Evolutionary conservation across 192 early-diverging fungal species (phyloP).

Genomic region (Backusella sp.): DNA sequence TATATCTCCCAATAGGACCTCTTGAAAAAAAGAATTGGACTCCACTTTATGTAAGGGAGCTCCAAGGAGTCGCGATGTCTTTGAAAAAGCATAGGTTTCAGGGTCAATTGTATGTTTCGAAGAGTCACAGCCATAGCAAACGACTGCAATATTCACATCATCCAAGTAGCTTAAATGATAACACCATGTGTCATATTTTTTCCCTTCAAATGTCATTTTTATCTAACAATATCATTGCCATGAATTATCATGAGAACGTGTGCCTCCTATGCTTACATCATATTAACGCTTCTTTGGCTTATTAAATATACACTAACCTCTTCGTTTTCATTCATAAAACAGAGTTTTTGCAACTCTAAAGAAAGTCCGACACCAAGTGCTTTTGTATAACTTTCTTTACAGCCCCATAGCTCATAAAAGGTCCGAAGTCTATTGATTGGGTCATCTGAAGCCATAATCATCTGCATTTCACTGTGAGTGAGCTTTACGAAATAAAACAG

Average conservation of each 20-base stretch:
- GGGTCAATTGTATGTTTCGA: not conserved
- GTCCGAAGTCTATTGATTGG: not conserved
- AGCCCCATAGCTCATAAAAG: constrained; percentile 26
- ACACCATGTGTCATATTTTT: constrained; percentile 7
- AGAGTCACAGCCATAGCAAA: constrained; percentile 14
- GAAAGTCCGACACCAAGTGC: constrained; percentile 21
- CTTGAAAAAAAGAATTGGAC: constrained; percentile 1
- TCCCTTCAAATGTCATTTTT: not conserved
- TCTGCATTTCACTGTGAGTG: not conserved
- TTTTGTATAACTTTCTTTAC: constrained; percentile 31
- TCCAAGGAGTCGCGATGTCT: constrained; percentile 5
- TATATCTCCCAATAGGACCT: constrained; percentile 4
- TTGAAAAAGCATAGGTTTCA: not conserved
- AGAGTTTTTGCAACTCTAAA: constrained; percentile 3
- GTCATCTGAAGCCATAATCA: not conserved
- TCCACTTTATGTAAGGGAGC: not conserved
- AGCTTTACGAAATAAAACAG: not conserved
- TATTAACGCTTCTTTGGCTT: not conserved
- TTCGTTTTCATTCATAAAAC: constrained; percentile 3
- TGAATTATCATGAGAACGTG: not conserved
- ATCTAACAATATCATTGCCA: not conserved
- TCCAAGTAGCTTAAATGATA: constrained; percentile 19
- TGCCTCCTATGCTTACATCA: not conserved
- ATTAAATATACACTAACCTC: not conserved
- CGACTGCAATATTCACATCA: constrained; percentile 5